Evolutionary conservation across 352 stramenopile species (phyloP).

Genomic region (Pythium dissimile): DNA sequence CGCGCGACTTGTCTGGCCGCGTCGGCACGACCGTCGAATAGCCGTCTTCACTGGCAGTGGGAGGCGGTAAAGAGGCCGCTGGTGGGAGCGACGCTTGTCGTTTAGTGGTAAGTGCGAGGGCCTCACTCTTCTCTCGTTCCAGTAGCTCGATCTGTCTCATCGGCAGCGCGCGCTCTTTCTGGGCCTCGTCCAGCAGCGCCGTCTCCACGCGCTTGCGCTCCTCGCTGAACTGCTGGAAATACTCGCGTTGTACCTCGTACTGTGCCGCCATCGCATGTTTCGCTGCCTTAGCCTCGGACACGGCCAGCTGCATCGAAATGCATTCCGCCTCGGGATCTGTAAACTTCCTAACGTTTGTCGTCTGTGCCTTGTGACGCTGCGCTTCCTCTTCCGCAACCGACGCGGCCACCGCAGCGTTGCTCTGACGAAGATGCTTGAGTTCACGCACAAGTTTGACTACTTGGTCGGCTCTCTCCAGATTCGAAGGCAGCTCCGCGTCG

Average conservation of each 20-base stretch:
- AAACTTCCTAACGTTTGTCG: constrained; percentile 33
- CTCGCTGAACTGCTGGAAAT: constrained; percentile 35
- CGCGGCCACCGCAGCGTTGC: constrained; percentile 1
- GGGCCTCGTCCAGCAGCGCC: constrained; percentile 30
- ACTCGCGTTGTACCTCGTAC: constrained; percentile 41
- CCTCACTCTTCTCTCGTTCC: constrained; percentile 29
- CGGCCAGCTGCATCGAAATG: constrained; percentile 46
- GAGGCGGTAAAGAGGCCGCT: background rate
- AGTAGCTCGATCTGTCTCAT: constrained; percentile 37
- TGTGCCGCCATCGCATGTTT: constrained; percentile 34
- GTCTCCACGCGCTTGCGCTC: constrained; percentile 56
- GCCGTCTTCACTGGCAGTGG: constrained; percentile 5
- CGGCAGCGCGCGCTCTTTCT: constrained; percentile 34
- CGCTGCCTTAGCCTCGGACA: constrained; percentile 26
- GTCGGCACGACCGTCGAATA: constrained; percentile 34
- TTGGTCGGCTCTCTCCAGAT: constrained; percentile 17
- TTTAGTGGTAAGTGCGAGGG: constrained; percentile 3
- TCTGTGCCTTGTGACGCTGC: no score
- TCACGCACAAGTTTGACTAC: constrained; percentile 27
- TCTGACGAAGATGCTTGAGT: no score
- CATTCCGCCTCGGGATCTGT: constrained; percentile 27
- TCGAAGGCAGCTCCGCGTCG: background rate
- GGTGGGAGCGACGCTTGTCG: background rate
- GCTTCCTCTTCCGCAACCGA: constrained; percentile 14
- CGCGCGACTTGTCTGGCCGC: constrained; percentile 49